Evolutionary conservation across 1,139 yeast genomes (phyloP).

Genomic region (Yamadazyma dendronema): DNA sequence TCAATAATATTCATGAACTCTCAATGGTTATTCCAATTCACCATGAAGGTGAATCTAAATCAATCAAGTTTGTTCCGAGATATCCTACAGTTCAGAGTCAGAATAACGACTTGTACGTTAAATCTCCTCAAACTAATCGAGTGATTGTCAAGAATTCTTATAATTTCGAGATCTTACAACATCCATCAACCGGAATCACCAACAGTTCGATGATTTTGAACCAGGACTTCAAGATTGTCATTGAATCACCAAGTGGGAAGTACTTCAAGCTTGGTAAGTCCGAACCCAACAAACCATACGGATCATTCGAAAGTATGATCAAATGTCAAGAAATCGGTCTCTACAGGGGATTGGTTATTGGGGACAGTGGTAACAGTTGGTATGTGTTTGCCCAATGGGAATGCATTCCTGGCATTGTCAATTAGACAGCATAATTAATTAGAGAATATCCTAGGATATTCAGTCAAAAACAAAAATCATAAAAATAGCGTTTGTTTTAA

Average conservation of each 20-base stretch:
- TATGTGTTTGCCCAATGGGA: conserved; percentile 93
- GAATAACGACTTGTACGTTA: conserved; percentile 73
- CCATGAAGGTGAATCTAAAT: conserved; percentile 66
- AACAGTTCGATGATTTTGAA: conserved; percentile 34
- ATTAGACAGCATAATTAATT: too few species aligned
- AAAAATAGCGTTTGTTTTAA: conserved; percentile 2
- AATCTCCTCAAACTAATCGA: conserved; percentile 76
- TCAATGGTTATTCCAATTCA: conserved; percentile 76
- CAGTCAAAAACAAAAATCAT: background rate
- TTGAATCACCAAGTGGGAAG: conserved; percentile 84
- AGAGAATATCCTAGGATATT: too few species aligned
- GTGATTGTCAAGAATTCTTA: conserved; percentile 59
- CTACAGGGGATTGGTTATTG: conserved; percentile 81
- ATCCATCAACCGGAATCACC: conserved; percentile 58
- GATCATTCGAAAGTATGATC: conserved; percentile 57
- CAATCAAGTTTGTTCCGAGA: conserved; percentile 62
- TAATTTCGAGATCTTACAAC: conserved; percentile 61
- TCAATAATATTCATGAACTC: conserved; percentile 63
- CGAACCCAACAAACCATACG: conserved; percentile 45
- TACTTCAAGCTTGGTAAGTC: conserved; percentile 57
- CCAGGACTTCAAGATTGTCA: conserved; percentile 56
- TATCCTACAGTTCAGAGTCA: conserved; percentile 71
- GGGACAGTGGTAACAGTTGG: conserved; percentile 81
- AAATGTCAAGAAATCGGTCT: conserved; percentile 70
- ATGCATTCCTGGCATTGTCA: conserved; percentile 38